These are phyloP conservation scores for Chlamydomonas applanata DNA, from an alignment of 139 green algal genomes.

Conservation along the genomic window DNA sequence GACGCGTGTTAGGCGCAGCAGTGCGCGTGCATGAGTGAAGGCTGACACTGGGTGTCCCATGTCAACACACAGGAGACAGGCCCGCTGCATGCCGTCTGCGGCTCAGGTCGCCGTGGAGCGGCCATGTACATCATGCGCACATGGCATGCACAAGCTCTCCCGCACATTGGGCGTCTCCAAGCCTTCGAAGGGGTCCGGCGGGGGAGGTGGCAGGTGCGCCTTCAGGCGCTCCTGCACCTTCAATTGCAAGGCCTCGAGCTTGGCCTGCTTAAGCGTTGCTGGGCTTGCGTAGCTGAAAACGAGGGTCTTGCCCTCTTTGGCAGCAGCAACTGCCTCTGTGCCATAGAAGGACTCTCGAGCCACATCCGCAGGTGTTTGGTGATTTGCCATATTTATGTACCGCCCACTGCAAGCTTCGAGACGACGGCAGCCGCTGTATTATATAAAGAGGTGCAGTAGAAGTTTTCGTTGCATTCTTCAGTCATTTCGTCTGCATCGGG, in stretches of 20 bases:
- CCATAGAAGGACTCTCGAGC: background rate
- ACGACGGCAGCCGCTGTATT: no score
- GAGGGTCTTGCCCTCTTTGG: background rate
- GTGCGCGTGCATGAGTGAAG: no score
- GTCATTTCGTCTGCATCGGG: no score
- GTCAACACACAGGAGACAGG: no score
- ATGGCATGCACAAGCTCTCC: background rate
- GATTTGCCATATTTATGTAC: slow-evolving; percentile 6
- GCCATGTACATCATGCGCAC: background rate
- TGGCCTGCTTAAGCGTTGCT: background rate
- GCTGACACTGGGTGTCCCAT: no score
- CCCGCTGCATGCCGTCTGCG: background rate
- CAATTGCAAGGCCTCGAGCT: slow-evolving; percentile 22
- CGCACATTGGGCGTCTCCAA: background rate
- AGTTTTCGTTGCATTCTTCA: no score
- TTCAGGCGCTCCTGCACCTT: slow-evolving; percentile 13
- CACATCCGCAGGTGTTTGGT: slow-evolving; percentile 8
- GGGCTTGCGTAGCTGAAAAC: background rate
- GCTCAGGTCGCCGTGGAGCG: background rate
- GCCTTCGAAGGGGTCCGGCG: background rate
- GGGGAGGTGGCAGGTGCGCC: background rate
- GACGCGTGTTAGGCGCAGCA: no score
- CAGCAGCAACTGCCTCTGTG: slow-evolving; percentile 2
- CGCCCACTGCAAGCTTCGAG: no score
- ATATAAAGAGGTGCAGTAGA: no score